phyloP scores from a whole-genome alignment of 2,329 filamentous ascomycete genomes.

The Sarocladiaceae sp. region DNA sequence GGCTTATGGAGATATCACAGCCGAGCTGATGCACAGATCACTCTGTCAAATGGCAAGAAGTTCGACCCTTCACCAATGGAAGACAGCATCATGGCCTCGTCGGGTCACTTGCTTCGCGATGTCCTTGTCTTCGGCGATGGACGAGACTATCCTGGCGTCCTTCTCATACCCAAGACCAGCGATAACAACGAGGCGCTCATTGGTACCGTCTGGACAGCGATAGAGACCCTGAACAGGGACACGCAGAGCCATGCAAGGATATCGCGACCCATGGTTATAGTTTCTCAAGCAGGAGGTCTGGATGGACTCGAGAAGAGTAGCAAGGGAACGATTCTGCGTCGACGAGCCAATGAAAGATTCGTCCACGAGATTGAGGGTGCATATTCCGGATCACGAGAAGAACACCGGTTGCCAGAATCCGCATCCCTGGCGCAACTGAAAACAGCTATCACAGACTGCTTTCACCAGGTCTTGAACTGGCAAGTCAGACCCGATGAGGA shows the following conservation, averaged over 20 bases:
- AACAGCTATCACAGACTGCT: constrained; percentile 24
- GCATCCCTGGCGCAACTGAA: constrained; percentile 28
- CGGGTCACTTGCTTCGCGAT: constrained; percentile 37
- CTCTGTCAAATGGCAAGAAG: constrained; percentile 61
- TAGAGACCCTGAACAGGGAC: constrained; percentile 41
- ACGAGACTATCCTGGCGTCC: constrained; percentile 45
- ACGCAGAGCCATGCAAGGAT: constrained; percentile 46
- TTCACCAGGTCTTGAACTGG: constrained; percentile 23
- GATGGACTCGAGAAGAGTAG: constrained; percentile 50
- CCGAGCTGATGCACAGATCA: constrained; percentile 54
- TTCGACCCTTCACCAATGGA: constrained; percentile 60
- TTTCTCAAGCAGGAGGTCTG: constrained; percentile 23
- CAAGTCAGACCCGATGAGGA: constrained; percentile 34
- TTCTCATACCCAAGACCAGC: constrained; percentile 40
- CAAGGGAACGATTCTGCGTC: constrained; percentile 53
- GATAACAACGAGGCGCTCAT: constrained; percentile 30
- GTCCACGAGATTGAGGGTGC: constrained; percentile 35
- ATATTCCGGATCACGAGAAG: constrained; percentile 27
- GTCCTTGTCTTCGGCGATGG: constrained; percentile 57
- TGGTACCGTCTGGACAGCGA: constrained; percentile 30
- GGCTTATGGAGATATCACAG: constrained; percentile 43
- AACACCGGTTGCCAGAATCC: constrained; percentile 6
- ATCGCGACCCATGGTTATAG: constrained; percentile 41
- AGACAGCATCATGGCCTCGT: constrained; percentile 40
- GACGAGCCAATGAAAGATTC: constrained; percentile 44